These are phyloP conservation scores for Yamadazyma diddensiae DNA, from an alignment of 1,139 yeast species.

Conservation along the genomic window DNA sequence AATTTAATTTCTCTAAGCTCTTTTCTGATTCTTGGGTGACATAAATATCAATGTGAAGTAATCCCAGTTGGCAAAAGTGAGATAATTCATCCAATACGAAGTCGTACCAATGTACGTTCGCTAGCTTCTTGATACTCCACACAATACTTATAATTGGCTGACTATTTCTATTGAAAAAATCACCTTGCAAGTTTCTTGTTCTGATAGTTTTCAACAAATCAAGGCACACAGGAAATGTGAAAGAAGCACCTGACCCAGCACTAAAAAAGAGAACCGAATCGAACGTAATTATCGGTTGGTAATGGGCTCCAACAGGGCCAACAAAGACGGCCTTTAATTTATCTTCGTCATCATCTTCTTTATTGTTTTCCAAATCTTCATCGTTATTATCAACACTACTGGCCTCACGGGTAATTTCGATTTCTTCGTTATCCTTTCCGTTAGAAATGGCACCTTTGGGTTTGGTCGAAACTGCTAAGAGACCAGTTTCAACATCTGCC, in stretches of 20 bases:
- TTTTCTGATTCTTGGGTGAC: constrained; percentile 14
- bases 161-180: constrained; percentile 33
- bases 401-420: background rate
- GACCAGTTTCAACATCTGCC: constrained; percentile 13
- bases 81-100: constrained; percentile 28
- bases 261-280: constrained; percentile 39
- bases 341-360: constrained; percentile 12
- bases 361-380: constrained; percentile 6
- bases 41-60: constrained; percentile 19
- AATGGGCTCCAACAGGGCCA: constrained; percentile 47
- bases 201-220: constrained; percentile 29
- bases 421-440: background rate
- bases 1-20: background rate
- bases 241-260: constrained; percentile 49
- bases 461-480: constrained; percentile 7
- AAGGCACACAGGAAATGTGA: constrained; percentile 44
- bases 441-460: constrained; percentile 1
- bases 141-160: constrained; percentile 26
- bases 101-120: constrained; percentile 35
- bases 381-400: constrained; percentile 1
- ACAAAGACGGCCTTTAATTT: constrained; percentile 32
- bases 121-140: constrained; percentile 30
- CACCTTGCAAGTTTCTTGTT: constrained; percentile 24
- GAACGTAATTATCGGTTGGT: constrained; percentile 40
- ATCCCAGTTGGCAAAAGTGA: constrained; percentile 23